phyloP scores from a whole-genome alignment of 2,329 filamentous ascomycete genomes.

The Ilyonectria robusta region DNA sequence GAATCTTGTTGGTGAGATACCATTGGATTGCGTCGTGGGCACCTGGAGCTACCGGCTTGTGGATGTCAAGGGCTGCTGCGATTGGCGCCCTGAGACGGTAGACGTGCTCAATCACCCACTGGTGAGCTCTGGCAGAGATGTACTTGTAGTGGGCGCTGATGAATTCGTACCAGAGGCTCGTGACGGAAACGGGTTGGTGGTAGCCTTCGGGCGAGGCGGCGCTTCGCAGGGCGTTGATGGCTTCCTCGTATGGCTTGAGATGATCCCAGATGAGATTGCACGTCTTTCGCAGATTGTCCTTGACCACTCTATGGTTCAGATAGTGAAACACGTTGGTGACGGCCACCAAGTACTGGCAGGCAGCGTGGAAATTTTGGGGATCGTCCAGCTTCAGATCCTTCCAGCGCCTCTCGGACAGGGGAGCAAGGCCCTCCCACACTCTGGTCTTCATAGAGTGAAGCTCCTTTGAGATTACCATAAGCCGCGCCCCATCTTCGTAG shows the following conservation, averaged over 20 bases:
- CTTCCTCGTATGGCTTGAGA: neutral
- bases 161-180: neutral
- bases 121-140: neutral
- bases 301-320: neutral
- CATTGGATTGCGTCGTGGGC: neutral
- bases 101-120: neutral
- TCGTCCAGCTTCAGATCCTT: constrained; percentile 1
- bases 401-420: constrained; percentile 1
- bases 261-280: neutral
- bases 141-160: neutral
- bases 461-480: neutral
- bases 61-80: neutral
- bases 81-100: neutral
- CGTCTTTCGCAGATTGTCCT: neutral
- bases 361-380: neutral
- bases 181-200: neutral
- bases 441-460: constrained; percentile 3
- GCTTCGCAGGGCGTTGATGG: neutral
- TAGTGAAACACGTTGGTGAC: neutral
- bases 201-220: neutral
- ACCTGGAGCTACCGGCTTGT: neutral
- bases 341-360: neutral
- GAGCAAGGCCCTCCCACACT: neutral
- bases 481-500: neutral
- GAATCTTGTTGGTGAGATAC: neutral